Evolutionary conservation across 148 eudicot genomes (phyloP), one percentile per base, ranked within the genome.

Genomic region (Salicornia ramosissima): DNA sequence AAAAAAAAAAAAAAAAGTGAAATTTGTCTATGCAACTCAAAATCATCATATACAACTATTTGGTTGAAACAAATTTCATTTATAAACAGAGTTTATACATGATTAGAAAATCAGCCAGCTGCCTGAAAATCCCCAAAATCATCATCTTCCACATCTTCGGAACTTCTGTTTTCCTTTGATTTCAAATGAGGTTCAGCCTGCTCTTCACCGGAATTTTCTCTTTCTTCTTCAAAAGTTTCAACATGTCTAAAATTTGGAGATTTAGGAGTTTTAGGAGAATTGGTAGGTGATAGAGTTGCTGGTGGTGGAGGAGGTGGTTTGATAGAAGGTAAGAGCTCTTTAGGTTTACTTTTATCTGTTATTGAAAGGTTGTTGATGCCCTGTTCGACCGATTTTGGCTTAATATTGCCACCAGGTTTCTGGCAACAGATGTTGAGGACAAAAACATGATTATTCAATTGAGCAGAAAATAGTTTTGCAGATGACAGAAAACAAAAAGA

Each of bases 71-170:
- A 14, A 39, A 60, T 42, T 19, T 50, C 29, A 61, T 60, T 68
- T 67, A 80, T 76, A 50, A 26, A 68, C 76, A 77, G 25, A 36
- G 40, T 42, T 67, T 61, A 30, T 29, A 66, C 64, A 77, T 13
- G 29, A 71, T 8, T 5, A 33, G 30, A 9, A 6, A 30, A 70
- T 81, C 68, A 83, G 53, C 81, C 72, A 46, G 99, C 99, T 7
- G 90, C 80, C 79, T 94, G 99, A 80, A 94, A 94, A 84, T 94
- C 99, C 24, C 97, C 99, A 56, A 90, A 94, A 67, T 94, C 99
- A 19, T 94, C 96, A 42, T 94, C 97, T 26, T 82, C 88, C 57
- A 77, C 49, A 75, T 86, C 87, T 64, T 78, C 86, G 26, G 80
- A 46, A 61, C 40, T 78, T 74, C 68, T 78, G 53, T 58, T 65